Evolutionary conservation across 768 basidiomycete species (phyloP).

Genomic region (Hericium alpestre): DNA sequence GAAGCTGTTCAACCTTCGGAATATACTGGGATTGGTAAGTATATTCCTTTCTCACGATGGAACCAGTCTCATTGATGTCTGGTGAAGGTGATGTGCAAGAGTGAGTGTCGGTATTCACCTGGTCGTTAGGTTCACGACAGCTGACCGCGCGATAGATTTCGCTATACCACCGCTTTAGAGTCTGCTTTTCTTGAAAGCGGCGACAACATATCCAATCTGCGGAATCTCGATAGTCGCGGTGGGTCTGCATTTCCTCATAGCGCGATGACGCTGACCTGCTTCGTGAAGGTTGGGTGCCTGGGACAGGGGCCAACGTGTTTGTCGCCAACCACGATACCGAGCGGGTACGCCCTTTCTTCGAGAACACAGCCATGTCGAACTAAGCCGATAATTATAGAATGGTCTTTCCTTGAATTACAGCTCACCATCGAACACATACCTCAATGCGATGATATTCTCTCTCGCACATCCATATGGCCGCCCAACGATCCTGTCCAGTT

Average conservation of each 20-base stretch:
- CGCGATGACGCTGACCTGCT: background rate
- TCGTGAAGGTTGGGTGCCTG: conserved; percentile 40
- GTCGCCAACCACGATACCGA: conserved; percentile 67
- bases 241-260: background rate
- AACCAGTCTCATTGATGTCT: background rate
- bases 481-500: conserved; percentile 54
- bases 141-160: conserved; percentile 27
- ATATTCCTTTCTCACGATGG: background rate
- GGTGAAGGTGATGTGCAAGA: conserved; percentile 51
- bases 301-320: conserved; percentile 49
- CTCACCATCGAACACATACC: conserved; percentile 56
- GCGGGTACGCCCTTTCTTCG: conserved; percentile 23
- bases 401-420: conserved; percentile 45
- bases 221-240: conserved; percentile 35
- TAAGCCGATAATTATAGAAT: conserved; percentile 22
- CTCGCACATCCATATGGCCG: conserved; percentile 61
- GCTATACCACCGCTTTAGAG: conserved; percentile 43
- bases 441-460: conserved; percentile 50
- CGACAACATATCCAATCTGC: conserved; percentile 39
- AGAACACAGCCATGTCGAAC: background rate
- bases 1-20: conserved; percentile 46
- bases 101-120: conserved; percentile 17
- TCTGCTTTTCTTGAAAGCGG: conserved; percentile 37
- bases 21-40: conserved; percentile 36
- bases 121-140: background rate